A percentile compares a stretch with the other conserved stretches of the same genome.
These are phyloP conservation scores for Thelephora terrestris DNA, from an alignment of 1,284 basidiomycete genomes.

Conservation along the genomic window DNA sequence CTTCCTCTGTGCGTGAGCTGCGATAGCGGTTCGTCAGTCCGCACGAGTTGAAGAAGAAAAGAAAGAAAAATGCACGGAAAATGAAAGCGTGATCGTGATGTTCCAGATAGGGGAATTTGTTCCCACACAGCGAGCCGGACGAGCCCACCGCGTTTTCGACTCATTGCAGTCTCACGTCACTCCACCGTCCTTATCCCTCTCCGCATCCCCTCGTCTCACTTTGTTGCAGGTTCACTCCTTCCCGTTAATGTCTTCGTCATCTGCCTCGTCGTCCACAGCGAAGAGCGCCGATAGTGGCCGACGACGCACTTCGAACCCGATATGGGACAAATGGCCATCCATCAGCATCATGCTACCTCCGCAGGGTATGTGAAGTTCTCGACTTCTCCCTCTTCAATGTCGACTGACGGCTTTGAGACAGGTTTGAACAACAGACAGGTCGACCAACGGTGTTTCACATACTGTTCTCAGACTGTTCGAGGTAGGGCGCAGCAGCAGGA, in stretches of 20 bases:
- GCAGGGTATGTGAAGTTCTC: neutral
- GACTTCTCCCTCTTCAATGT: no score
- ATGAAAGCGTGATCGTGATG: no score
- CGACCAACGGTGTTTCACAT: constrained; percentile 69
- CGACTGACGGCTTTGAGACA: constrained; percentile 14
- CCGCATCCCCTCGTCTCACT: no score
- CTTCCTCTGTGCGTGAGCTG: constrained; percentile 64
- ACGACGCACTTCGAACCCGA: neutral
- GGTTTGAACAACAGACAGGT: constrained; percentile 45
- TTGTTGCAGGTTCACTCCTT: neutral
- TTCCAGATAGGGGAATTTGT: no score
- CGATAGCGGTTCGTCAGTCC: constrained; percentile 76
- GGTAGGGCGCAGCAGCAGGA: constrained; percentile 45
- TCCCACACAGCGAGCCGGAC: no score
- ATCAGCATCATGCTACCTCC: constrained; percentile 1
- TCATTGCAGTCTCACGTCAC: no score
- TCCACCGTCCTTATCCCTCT: no score
- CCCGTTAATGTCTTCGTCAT: neutral
- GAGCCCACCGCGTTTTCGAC: no score
- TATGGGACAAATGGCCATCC: neutral
- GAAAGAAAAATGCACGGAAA: neutral
- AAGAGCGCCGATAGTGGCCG: neutral
- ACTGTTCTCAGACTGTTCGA: constrained; percentile 53
- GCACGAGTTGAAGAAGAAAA: constrained; percentile 22
- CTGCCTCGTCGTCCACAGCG: neutral